phyloP scores from a whole-genome alignment of 2,329 filamentous ascomycete genomes.

The Pezicula neosporulosa region DNA sequence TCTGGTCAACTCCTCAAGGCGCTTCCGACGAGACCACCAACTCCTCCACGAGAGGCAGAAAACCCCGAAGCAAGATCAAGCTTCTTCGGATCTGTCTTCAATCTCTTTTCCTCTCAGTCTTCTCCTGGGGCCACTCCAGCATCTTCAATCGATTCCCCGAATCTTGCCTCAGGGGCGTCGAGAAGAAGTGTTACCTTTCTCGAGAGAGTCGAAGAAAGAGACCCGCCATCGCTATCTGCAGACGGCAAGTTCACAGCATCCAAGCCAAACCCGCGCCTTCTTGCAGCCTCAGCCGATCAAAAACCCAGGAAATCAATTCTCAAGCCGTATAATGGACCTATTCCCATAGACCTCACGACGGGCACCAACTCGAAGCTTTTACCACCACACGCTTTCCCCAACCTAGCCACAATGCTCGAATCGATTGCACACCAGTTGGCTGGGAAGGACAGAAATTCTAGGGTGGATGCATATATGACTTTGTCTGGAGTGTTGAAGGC shows the following conservation, averaged over 20 bases:
- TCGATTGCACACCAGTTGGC: constrained; percentile 80
- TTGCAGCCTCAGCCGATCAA: constrained; percentile 34
- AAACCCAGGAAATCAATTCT: constrained; percentile 73
- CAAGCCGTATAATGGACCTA: constrained; percentile 55
- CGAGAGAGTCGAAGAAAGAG: constrained; percentile 52
- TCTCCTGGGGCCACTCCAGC: constrained; percentile 16
- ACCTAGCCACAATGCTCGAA: constrained; percentile 77
- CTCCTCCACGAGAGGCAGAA: constrained; percentile 49
- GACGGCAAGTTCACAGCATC: constrained; percentile 8
- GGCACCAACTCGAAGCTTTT: constrained; percentile 15
- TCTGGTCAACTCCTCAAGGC: constrained; percentile 39
- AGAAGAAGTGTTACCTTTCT: constrained; percentile 60
- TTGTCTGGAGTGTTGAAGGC: constrained; percentile 72
- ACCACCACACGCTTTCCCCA: constrained; percentile 37
- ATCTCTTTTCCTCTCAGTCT: constrained; percentile 26
- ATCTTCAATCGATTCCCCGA: constrained; percentile 31
- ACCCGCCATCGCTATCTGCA: constrained; percentile 30
- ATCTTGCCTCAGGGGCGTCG: constrained; percentile 21
- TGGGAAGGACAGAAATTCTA: constrained; percentile 66
- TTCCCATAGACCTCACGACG: constrained; percentile 11
- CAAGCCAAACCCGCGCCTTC: constrained; percentile 10
- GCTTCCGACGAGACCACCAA: constrained; percentile 59
- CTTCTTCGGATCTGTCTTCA: constrained; percentile 21
- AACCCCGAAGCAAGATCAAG: constrained; percentile 31
- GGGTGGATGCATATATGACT: constrained; percentile 82